Percentiles rank a stretch among this genome's conserved stretches.
These are phyloP conservation scores for Linnemannia schmuckeri DNA, from an alignment of 192 early-diverging fungal genomes.

Conservation along the genomic window DNA sequence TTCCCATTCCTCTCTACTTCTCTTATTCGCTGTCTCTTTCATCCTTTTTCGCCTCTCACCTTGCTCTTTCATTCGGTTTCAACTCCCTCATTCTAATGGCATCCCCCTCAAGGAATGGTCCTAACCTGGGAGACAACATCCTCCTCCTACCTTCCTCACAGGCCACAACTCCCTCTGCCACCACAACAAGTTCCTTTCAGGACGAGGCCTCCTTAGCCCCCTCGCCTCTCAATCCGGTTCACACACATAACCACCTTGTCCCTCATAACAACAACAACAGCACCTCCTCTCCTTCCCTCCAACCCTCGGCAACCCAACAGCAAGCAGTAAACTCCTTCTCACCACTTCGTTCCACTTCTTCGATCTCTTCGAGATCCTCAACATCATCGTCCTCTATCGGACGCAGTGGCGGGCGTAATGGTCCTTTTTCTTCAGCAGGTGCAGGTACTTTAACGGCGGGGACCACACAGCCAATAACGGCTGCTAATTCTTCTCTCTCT, in stretches of 20 bases:
- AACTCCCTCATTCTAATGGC: not conserved
- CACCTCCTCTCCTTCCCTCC: constrained; percentile 6
- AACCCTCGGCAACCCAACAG: not conserved
- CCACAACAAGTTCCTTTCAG: not conserved
- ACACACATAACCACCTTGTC: not conserved
- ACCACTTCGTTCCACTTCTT: not conserved
- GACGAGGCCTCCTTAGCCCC: not conserved
- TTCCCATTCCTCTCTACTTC: not conserved
- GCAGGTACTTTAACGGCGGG: not conserved
- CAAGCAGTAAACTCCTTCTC: not conserved
- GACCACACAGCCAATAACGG: not conserved
- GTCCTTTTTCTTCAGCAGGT: not conserved
- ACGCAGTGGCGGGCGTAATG: not conserved
- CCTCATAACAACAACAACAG: not conserved
- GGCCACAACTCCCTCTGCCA: constrained; percentile 8
- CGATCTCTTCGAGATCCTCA: not conserved
- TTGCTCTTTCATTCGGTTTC: not conserved
- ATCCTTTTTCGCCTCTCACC: not conserved
- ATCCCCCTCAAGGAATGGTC: not conserved
- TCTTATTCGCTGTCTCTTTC: not conserved
- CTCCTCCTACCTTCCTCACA: constrained; percentile 24
- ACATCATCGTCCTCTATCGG: not conserved
- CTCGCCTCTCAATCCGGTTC: not conserved
- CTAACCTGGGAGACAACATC: constrained; percentile 2
- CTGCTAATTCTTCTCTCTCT: not conserved